Evolutionary conservation across 371 early-diverging fungal genomes (phyloP).

Genomic region (Blakeslea trispora): DNA sequence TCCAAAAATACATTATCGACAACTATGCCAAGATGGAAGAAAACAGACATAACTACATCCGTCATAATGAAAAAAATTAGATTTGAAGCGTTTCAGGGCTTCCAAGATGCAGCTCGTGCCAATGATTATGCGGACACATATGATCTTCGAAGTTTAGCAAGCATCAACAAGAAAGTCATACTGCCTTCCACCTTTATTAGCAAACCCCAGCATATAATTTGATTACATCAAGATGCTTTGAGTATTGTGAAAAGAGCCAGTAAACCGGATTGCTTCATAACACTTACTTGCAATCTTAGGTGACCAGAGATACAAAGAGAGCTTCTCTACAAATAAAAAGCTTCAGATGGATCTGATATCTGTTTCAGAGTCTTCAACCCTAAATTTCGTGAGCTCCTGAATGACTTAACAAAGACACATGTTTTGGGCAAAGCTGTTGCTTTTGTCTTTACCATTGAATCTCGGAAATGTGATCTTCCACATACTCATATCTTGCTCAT

Average conservation of each 20-base stretch:
- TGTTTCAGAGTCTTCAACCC: slow-evolving; percentile 20
- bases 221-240: slow-evolving; percentile 36
- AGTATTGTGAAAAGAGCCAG: slow-evolving; percentile 24
- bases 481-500: slow-evolving; percentile 11
- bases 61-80: background rate
- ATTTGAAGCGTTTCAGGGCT: background rate
- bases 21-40: slow-evolving; percentile 8
- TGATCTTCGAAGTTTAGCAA: no score
- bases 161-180: background rate
- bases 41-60: background rate
- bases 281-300: slow-evolving; percentile 36
- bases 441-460: slow-evolving; percentile 20
- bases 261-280: slow-evolving; percentile 33
- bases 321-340: slow-evolving; percentile 9
- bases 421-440: slow-evolving; percentile 16
- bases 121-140: background rate
- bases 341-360: slow-evolving; percentile 25
- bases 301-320: slow-evolving; percentile 32
- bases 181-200: slow-evolving; percentile 25
- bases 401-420: slow-evolving; percentile 24
- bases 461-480: slow-evolving; percentile 34
- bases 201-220: slow-evolving; percentile 27
- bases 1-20: slow-evolving; percentile 9
- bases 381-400: slow-evolving; percentile 25
- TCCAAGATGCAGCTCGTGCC: background rate